phyloP scores from a whole-genome alignment of 2,329 filamentous ascomycete genomes.

The Fusarium sp. region DNA sequence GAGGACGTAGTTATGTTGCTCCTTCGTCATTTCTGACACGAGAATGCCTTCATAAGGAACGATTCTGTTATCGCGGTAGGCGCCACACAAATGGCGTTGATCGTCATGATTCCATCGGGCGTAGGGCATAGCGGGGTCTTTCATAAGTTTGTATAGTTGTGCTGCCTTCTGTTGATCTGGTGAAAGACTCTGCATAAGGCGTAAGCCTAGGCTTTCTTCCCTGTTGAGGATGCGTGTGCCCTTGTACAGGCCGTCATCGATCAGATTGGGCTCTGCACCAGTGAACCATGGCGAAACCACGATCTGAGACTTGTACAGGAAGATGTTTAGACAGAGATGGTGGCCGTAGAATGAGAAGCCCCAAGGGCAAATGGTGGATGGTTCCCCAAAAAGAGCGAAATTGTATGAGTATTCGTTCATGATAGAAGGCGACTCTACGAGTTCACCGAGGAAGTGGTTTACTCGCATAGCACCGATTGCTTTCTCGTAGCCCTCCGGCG shows the following conservation, averaged over 20 bases:
- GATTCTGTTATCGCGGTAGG: constrained; percentile 81
- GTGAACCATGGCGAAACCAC: constrained; percentile 81
- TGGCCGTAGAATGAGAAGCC: constrained; percentile 83
- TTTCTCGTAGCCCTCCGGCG: constrained; percentile 78
- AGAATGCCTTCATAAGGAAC: constrained; percentile 79
- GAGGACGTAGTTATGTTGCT: constrained; percentile 52
- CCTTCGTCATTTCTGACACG: constrained; percentile 60
- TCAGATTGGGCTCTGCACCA: constrained; percentile 81
- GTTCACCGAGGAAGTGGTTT: constrained; percentile 79
- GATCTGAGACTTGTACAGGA: constrained; percentile 74
- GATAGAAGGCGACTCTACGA: constrained; percentile 70
- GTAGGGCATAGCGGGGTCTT: constrained; percentile 73
- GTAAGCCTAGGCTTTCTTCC: constrained; percentile 74
- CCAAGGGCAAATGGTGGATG: constrained; percentile 70
- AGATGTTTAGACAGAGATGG: constrained; percentile 79
- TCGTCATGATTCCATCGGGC: constrained; percentile 85
- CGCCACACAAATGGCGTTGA: constrained; percentile 81
- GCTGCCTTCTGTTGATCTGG: constrained; percentile 60
- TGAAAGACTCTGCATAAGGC: constrained; percentile 74
- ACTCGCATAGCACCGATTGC: constrained; percentile 77
- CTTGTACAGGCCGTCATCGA: constrained; percentile 71
- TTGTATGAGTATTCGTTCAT: constrained; percentile 85
- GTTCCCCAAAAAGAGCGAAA: constrained; percentile 76
- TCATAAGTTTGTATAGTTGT: constrained; percentile 69
- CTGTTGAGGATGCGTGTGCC: constrained; percentile 75